Evolutionary conservation across 2,329 filamentous ascomycete species (phyloP), one percentile per base, ranked within the genome.

Genomic region (Raffaelea ambrosiae): DNA sequence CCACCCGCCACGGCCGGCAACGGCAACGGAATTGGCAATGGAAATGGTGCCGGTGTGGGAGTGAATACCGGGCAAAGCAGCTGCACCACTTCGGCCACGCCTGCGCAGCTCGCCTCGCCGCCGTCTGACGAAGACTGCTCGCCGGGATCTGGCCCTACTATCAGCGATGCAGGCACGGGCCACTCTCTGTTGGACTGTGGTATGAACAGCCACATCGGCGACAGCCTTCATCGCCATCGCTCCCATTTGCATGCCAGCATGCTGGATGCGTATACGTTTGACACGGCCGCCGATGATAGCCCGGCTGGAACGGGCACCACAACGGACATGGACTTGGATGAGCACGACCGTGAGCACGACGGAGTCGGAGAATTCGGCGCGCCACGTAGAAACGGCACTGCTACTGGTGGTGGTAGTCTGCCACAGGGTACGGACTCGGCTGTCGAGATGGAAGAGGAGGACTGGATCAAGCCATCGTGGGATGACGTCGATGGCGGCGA

Each of bases 391-490:
- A 18, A 19, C 29, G 22, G 55, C n/a, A n/a, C n/a, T n/a, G n/a
- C n/a, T n/a, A n/a, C n/a, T 57, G 29, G 56, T 57, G 29, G 58
- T 58, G 11, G 56, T 55, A 18, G 56, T 61, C 54, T 60, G 58
- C 43, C 52, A 58, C 5, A n/a, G 19, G n/a, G 44, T 16, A 10
- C 19, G 21, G 35, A 38, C 35, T 38, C 35, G 35, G 35, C 23
- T 18, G 43, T 33, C 5, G 29, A 18, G 14, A 14, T 40, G 21
- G 57, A 58, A 33, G 59, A 63, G 0, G 59, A 61, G 16, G 59
- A 66, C 22, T 69, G 67, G 67, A 64, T 70, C 20, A 63, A 66
- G 48, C 44, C 40, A 48, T 58, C 60, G 14, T 68, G 66, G 66
- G 56, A 55, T 18, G 57, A 48, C 19, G 56, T 45, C 4, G 51